Percentiles rank a stretch among this genome's conserved stretches.
Evolutionary conservation across 2,329 filamentous ascomycete species (phyloP).

Genomic region (Calonectria pauciramosa): DNA sequence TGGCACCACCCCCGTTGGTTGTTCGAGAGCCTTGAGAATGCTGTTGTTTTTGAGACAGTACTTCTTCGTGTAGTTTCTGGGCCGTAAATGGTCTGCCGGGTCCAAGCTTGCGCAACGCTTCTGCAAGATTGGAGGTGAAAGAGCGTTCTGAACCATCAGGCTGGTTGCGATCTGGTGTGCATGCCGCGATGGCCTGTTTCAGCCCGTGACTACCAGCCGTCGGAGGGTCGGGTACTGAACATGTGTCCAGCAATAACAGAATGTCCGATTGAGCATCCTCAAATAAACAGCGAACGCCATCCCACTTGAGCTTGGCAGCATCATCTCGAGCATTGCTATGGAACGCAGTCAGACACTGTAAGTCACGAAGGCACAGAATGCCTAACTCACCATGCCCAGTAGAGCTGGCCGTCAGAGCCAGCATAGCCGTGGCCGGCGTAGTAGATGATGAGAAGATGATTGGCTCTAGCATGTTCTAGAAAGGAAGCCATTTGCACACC

Average conservation of each 20-base stretch:
- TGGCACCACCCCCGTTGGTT: constrained; percentile 61
- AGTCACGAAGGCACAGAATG: constrained; percentile 33
- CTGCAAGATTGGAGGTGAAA: constrained; percentile 70
- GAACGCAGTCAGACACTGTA: constrained; percentile 52
- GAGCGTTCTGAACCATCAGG: constrained; percentile 63
- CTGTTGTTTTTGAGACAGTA: constrained; percentile 60
- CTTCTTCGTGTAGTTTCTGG: constrained; percentile 70
- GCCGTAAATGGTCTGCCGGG: constrained; percentile 68
- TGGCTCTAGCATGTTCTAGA: constrained; percentile 68
- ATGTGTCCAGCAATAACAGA: constrained; percentile 73
- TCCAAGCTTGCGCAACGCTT: constrained; percentile 68
- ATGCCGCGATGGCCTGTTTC: constrained; percentile 75
- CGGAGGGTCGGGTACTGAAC: constrained; percentile 65
- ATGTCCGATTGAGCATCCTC: constrained; percentile 75
- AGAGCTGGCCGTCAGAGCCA: constrained; percentile 71
- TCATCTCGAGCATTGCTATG: constrained; percentile 69
- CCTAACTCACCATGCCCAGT: constrained; percentile 74
- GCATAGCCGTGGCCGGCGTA: constrained; percentile 74
- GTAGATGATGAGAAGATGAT: constrained; percentile 75
- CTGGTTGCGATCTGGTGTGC: constrained; percentile 62
- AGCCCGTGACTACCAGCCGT: constrained; percentile 66
- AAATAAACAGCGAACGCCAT: constrained; percentile 72
- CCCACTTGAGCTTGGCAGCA: constrained; percentile 74
- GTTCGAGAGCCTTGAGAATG: constrained; percentile 56
- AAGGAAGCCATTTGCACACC: constrained; percentile 72